A percentile compares a stretch with the other conserved stretches of the same genome.
These are phyloP conservation scores for Pyrenopolyporus hunteri DNA, from an alignment of 495 filamentous ascomycete genomes.

Conservation along the genomic window DNA sequence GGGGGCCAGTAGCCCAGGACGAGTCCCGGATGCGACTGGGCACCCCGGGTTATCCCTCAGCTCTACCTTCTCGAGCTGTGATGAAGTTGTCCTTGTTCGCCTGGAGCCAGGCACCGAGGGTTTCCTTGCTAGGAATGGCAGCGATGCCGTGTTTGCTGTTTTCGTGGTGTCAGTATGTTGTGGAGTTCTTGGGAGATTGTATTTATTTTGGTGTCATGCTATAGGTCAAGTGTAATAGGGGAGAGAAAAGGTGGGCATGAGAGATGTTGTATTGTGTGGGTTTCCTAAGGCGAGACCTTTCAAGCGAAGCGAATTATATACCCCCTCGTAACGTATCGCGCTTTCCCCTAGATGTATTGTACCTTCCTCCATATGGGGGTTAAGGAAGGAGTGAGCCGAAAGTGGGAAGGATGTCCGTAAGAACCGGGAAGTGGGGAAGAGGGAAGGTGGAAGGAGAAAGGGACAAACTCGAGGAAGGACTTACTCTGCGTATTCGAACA, in stretches of 20 bases:
- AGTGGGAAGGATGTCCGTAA: neutral
- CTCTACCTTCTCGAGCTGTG: neutral
- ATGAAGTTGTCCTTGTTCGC: constrained; percentile 21
- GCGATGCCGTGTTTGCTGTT: constrained; percentile 19
- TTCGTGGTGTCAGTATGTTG: constrained; percentile 4
- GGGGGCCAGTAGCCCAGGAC: too few species aligned
- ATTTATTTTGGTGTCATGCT: too few species aligned
- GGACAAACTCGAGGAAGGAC: neutral
- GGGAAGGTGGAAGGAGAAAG: neutral
- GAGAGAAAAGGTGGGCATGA: too few species aligned
- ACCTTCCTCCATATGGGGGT: too few species aligned
- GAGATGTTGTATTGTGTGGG: too few species aligned
- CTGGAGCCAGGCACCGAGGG: constrained; percentile 19
- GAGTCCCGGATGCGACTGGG: neutral
- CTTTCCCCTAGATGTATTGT: too few species aligned
- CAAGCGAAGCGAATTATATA: too few species aligned
- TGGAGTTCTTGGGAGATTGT: too few species aligned
- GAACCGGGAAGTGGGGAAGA: neutral
- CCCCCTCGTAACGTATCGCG: too few species aligned
- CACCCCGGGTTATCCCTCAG: neutral
- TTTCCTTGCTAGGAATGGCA: constrained; percentile 11
- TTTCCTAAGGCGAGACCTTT: too few species aligned
- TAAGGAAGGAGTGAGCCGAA: too few species aligned
- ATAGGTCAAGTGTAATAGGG: too few species aligned
- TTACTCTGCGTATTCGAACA: constrained; percentile 23